Base-by-base conservation (phyloP, 768 basidiomycete genomes). In the Macrolepiota dolichaula region DNA sequence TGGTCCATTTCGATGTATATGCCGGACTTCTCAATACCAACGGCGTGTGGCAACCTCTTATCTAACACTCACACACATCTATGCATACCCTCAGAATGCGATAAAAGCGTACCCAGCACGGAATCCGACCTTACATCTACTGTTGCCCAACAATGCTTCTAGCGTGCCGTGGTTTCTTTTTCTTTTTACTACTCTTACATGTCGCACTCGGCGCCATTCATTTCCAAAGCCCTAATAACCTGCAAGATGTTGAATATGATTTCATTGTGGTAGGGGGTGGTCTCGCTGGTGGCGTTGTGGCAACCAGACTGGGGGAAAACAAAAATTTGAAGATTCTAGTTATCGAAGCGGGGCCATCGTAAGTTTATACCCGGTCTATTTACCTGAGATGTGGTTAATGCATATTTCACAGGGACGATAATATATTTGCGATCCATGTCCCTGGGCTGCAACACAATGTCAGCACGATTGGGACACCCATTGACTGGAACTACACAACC, bases 241-340 rank as follows among this genome's bases (percentile, higher is more conserved):
- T 63, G 17, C 62, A 57, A 9, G 50, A 24, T 11, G 49, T 55
- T 7, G n/a, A 42, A 0, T 63, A 63, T 40, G 62, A 63, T 44
- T 63, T 63, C 47, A 44, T n/a, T n/a, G n/a, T n/a, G n/a, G n/a
- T n/a, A n/a, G n/a, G n/a, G n/a, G n/a, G n/a, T n/a, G n/a, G n/a
- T n/a, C n/a, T n/a, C n/a, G n/a, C n/a, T n/a, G n/a, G n/a, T n/a
- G n/a, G n/a, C n/a, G n/a, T n/a, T n/a, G 38, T 63, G n/a, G 63
- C 63, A 22, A 49, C 44, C 27, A 40, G 63, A 13, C 53, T 60
- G 35, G 22, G 53, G 4, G 57, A 59, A 10, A 60, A 56, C 51
- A 44, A 53, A 24, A 36, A 25, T 29, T 63, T 44, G 35, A 63
- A 63, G 2, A 54, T 63, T 25, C 55, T 63, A 25, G 54, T 63